A percentile compares a stretch with the other conserved stretches of the same genome.
These are phyloP conservation scores for maize (Zea mays) DNA, from an alignment of 176 grass and related monocot genomes.

Conservation along the genomic window DNA sequence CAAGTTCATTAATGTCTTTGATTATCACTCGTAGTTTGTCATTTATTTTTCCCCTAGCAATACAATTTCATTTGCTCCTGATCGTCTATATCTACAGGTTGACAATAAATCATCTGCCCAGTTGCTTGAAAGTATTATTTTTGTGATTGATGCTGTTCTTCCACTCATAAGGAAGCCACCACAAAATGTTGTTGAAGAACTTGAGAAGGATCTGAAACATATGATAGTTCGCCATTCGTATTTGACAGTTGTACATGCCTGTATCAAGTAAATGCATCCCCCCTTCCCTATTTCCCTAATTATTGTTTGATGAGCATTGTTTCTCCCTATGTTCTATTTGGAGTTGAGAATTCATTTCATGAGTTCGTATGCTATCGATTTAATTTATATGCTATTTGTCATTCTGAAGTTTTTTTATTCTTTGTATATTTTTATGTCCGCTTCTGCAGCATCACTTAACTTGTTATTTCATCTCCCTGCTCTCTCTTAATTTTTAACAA, in stretches of 20 bases:
- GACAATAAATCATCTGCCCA: constrained; percentile 84
- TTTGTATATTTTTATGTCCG: background rate
- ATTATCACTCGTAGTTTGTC: constrained; percentile 10
- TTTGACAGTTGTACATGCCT: constrained; percentile 96
- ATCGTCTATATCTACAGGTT: constrained; percentile 55
- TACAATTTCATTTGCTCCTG: constrained; percentile 31
- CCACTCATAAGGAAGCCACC: constrained; percentile 87
- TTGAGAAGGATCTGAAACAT: constrained; percentile 96
- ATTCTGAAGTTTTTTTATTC: constrained; percentile 15
- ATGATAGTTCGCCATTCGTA: constrained; percentile 97
- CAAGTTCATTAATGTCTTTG: constrained; percentile 16
- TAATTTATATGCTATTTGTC: constrained; percentile 8
- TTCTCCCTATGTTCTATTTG: background rate
- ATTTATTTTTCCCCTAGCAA: constrained; percentile 16
- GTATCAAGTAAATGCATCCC: constrained; percentile 75
- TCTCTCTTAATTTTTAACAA: background rate
- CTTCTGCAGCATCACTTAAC: background rate
- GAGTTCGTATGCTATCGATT: constrained; percentile 3
- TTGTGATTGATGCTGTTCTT: constrained; percentile 93
- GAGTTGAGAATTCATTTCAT: constrained; percentile 3
- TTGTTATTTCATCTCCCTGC: background rate
- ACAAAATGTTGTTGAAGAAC: constrained; percentile 83
- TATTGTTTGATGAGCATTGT: constrained; percentile 22
- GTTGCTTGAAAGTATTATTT: constrained; percentile 97
- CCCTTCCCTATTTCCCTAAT: constrained; percentile 10